Evolutionary conservation across 2,329 filamentous ascomycete genomes (phyloP), one percentile per base, ranked within the genome.

Genomic region (Colletotrichum theobromicola): DNA sequence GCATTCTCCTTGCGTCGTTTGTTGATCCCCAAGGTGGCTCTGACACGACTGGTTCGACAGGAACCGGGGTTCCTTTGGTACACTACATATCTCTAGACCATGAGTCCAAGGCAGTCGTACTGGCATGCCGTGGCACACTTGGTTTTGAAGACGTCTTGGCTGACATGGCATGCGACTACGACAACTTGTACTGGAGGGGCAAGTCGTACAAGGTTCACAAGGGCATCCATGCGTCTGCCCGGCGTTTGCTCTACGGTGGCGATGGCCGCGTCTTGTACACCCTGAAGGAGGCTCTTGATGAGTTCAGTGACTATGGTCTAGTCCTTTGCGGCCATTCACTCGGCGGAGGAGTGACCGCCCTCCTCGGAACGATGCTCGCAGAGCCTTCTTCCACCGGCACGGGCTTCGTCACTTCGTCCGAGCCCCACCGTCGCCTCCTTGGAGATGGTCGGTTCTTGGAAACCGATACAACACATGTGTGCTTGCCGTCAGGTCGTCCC

Each of bases 151-250:
- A 95, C 79, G 90, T 94, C 28, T 84, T 95, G 42, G 93, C 93
- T 1, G 93, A 94, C 79, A 90, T 94, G 89, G 93, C 93, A 34
- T 94, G 93, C 81, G 93, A 94, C 61, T 94, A 94, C 76, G 92
- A 94, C 77, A 88, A 92, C 69, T 83, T 94, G 12, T 76, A 85
- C 7, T 93, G 93, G 92, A 88, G 91, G 72, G 92, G 91, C 18
- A 89, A 87, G 72, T 84, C 85, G 2, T 94, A 93, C 84, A 91
- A 93, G 77, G 93, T 94, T 0, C 93, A 95, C 82, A 94, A 94
- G 80, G 93, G 93, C 16, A 92, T 95, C 69, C 92, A 94, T 79
- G 92, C 93, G 1, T 94, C 93, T 2, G 93, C 93, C 5, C 88
- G 90, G 24, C 89, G 93, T 13, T 86, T 95, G 1, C 84, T 95